These are phyloP conservation scores for Backusella circina DNA, from an alignment of 192 early-diverging fungal genomes.

Conservation along the genomic window DNA sequence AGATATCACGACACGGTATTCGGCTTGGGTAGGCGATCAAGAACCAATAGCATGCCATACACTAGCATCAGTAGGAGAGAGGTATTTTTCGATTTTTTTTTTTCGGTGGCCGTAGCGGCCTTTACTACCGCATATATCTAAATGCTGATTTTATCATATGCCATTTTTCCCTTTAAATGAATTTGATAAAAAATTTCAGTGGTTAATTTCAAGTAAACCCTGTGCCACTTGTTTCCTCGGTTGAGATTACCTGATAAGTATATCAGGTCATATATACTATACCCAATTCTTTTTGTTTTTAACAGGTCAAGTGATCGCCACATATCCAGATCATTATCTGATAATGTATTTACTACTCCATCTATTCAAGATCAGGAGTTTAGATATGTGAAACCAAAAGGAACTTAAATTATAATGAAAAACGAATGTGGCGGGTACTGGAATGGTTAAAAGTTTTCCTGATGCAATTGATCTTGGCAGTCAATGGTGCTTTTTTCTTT, in stretches of 20 bases:
- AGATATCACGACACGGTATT: slow-evolving; percentile 5
- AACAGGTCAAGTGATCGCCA: slow-evolving; percentile 34
- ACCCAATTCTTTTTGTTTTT: slow-evolving; percentile 43
- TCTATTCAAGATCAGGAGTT: no score
- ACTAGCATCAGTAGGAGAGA: slow-evolving; percentile 12
- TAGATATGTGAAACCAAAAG: no score
- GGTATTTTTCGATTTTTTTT: slow-evolving; percentile 4
- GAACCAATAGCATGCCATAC: neutral
- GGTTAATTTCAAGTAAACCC: slow-evolving; percentile 14
- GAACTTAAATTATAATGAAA: no score
- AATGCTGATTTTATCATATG: slow-evolving; percentile 13
- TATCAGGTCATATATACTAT: slow-evolving; percentile 42
- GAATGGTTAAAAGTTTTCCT: no score
- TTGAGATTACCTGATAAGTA: slow-evolving; percentile 39
- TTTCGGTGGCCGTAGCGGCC: slow-evolving; percentile 13
- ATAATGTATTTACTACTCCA: no score
- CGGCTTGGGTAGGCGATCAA: slow-evolving; percentile 1
- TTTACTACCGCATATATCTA: slow-evolving; percentile 12
- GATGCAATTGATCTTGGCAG: no score
- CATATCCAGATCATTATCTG: slow-evolving; percentile 39
- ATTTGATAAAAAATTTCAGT: slow-evolving; percentile 5
- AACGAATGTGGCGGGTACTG: no score
- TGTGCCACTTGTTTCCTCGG: slow-evolving; percentile 14
- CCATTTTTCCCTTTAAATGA: neutral
- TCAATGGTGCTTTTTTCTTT: no score